Evolutionary conservation across 306 rosid species (phyloP), one percentile per base, ranked within the genome.

Genomic region (Benincasa hispida): DNA sequence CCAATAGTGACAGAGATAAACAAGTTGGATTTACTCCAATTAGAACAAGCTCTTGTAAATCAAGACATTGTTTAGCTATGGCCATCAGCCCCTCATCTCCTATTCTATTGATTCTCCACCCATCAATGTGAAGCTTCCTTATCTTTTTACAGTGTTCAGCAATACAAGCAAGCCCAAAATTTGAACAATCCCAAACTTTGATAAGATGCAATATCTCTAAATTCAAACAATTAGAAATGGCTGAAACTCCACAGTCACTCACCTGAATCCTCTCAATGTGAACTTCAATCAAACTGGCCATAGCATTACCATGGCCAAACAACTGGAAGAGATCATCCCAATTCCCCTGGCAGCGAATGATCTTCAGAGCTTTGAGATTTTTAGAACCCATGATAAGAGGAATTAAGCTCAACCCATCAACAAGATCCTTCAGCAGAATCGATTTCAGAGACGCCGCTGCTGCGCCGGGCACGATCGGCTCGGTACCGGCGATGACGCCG

Each of bases 81-180:
- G 91, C 84, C 34, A 87, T 63, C 78, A 92, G 81, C 77, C 93
- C 96, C 74, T 86, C 93, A 55, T 92, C 98, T 17, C 89, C 91
- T 22, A 90, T 92, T 68, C 88, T 82, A 58, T 90, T 83, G 56
- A 87, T 90, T 84, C 92, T 88, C 96, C 98, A 92, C 25, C 93
- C 98, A 86, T 90, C 93, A 65, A 90, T 82, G 83, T 90, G 96
- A 76, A 92, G 87, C 91, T 92, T 92, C 80, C 88, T 92, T 81
- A 92, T 62, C 55, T 60, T 61, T 83, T 72, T 90, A 74, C 98
- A 92, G 24, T 82, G 59, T 59, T 88, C 88, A 32, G 96, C 96
- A 57, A 92, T 86, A 18, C 62, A 41, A 17, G 80, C 63, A 41
- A 92, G 85, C 59, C 97, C 97, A 3, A 69, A 32, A 66, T 92